Evolutionary conservation across 2,329 filamentous ascomycete genomes (phyloP).

Genomic region (Mariannaea sp.): DNA sequence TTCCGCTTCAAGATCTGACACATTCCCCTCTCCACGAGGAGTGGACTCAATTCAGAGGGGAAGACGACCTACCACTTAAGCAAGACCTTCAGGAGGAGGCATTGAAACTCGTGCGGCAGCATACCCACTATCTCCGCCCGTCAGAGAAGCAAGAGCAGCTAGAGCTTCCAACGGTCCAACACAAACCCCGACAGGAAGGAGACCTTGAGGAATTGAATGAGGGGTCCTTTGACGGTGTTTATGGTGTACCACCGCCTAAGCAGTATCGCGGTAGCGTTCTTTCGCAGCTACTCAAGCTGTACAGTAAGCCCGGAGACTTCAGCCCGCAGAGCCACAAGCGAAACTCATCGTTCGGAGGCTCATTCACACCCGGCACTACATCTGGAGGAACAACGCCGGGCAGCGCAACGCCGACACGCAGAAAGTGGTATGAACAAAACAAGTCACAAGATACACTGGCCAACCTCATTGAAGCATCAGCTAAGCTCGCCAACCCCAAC

Average conservation of each 20-base stretch:
- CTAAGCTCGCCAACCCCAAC: slow-evolving; percentile 46
- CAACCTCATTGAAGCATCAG: slow-evolving; percentile 54
- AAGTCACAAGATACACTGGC: slow-evolving; percentile 53
- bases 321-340: slow-evolving; percentile 28
- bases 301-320: slow-evolving; percentile 45
- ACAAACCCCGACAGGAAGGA: background rate
- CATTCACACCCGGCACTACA: slow-evolving; percentile 42
- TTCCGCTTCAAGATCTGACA: slow-evolving; percentile 42
- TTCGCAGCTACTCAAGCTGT: slow-evolving; percentile 53
- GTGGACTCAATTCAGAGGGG: background rate
- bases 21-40: slow-evolving; percentile 6
- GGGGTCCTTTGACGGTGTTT: slow-evolving; percentile 48
- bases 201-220: slow-evolving; percentile 41
- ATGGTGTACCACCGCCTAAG: slow-evolving; percentile 47
- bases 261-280: slow-evolving; percentile 52
- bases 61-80: background rate
- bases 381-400: slow-evolving; percentile 50
- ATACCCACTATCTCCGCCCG: slow-evolving; percentile 40
- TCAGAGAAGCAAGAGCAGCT: background rate
- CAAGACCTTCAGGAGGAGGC: slow-evolving; percentile 42
- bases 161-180: background rate
- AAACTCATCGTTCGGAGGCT: slow-evolving; percentile 36
- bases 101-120: slow-evolving; percentile 50
- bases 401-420: slow-evolving; percentile 48
- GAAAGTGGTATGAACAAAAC: slow-evolving; percentile 56